These are phyloP conservation scores for Solanum aculeatissimum DNA, from an alignment of 305 asterid genomes.

Conservation along the genomic window DNA sequence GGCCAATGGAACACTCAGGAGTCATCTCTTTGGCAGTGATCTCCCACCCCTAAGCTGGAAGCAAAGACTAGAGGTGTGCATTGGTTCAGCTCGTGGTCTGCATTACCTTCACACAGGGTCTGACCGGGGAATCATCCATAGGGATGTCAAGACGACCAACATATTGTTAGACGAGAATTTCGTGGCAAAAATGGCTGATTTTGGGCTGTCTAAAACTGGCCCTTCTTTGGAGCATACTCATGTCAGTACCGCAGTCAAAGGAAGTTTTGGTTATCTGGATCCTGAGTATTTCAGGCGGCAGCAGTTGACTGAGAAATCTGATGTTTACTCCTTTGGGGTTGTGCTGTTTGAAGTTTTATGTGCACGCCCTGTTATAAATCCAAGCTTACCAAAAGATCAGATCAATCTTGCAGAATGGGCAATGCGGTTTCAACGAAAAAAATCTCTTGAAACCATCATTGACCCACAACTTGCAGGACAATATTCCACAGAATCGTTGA, in stretches of 20 bases:
- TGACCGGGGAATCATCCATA: constrained; percentile 72
- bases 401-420: constrained; percentile 97
- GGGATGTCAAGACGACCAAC: constrained; percentile 88
- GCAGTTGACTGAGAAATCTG: constrained; percentile 70
- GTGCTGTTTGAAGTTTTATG: constrained; percentile 72
- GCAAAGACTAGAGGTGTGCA: constrained; percentile 68
- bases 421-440: constrained; percentile 56
- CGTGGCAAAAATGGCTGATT: constrained; percentile 87
- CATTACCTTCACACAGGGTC: constrained; percentile 94
- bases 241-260: constrained; percentile 89
- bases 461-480: constrained; percentile 41
- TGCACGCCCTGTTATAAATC: constrained; percentile 75
- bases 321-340: constrained; percentile 85
- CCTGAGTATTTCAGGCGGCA: constrained; percentile 75
- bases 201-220: constrained; percentile 82
- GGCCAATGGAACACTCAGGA: constrained; percentile 80
- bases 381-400: constrained; percentile 71
- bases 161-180: constrained; percentile 65
- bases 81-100: constrained; percentile 79
- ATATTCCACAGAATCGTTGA: constrained; percentile 50
- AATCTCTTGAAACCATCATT: constrained; percentile 45
- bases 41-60: constrained; percentile 67
- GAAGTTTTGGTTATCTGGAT: constrained; percentile 80
- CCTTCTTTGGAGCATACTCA: constrained; percentile 88
- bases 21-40: constrained; percentile 67